Base-by-base conservation (phyloP, 139 green algal genomes). In the Zygnema cylindricum region DNA sequence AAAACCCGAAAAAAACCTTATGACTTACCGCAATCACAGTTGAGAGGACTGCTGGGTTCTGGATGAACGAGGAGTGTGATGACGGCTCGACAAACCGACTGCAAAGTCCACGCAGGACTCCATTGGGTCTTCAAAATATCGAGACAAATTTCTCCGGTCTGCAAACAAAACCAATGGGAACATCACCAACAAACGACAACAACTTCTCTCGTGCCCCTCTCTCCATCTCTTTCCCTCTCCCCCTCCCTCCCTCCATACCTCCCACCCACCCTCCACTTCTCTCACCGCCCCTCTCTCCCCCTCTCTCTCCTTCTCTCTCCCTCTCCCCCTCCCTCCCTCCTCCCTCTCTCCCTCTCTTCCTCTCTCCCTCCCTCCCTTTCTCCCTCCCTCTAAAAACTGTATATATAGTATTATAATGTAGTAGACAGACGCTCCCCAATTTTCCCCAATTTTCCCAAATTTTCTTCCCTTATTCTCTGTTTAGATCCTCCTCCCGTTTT, bases 91-190 rank as follows among this genome's bases (percentile, higher is more conserved):
- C 96, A 99, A 36, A 98, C 94, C 1, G 93, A 95, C 75, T 95
- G 94, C 57, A 99, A 90, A 3, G 97, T 99, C 96, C 96, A 99
- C 0, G 97, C 97, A 1, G 96, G 97, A 85, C 94, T 98, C 97
- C 97, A 98, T 0, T 95, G 95, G 2, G 82, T 96, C 89, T 98
- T 98, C 23, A 99, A 69, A 81, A 99, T 98, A 90, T 98, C 97
- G 32, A 99, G 91, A 92, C 97, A 98, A 63, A 99, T 97, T 85
- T 99, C 96, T 0, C 96, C 96, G 0, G 96, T 98, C 95, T 98
- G 94, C 85, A 90, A 11, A 79, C 57, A 73, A 30, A 25, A 73
- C 30, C 57, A 73, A 30, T 35, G 30, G 57, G 57, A 30, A 73
- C 30, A 35, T 25, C 57, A 73, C 30, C 57, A 73, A 25, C 57